phyloP scores from a whole-genome alignment of 768 basidiomycete genomes.

The Boletus rex-veris region DNA sequence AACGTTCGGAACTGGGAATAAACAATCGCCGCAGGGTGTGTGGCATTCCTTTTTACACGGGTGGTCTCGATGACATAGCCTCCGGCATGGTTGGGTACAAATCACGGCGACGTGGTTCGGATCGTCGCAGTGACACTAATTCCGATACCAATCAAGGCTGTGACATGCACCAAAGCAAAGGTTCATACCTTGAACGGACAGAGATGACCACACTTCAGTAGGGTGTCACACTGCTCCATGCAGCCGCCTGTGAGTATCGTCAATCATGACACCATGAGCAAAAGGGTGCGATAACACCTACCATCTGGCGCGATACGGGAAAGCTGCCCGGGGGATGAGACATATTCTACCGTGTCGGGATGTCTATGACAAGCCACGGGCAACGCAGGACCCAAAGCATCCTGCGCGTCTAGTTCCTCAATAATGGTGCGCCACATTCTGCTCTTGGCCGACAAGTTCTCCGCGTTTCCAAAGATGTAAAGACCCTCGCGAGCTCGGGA shows the following conservation, averaged over 20 bases:
- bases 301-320: constrained; percentile 54
- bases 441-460: constrained; percentile 47
- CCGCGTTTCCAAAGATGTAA: constrained; percentile 67
- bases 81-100: constrained; percentile 48
- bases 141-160: background rate
- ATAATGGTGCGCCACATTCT: constrained; percentile 57
- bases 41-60: constrained; percentile 56
- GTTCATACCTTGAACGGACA: constrained; percentile 56
- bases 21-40: constrained; percentile 50
- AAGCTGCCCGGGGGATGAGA: constrained; percentile 53
- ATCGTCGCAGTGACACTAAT: constrained; percentile 61
- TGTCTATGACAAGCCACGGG: constrained; percentile 60
- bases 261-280: background rate
- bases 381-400: constrained; percentile 47
- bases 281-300: constrained; percentile 16
- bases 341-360: constrained; percentile 36
- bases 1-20: constrained; percentile 44
- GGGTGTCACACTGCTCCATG: constrained; percentile 49
- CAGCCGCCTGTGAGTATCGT: constrained; percentile 51
- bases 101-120: constrained; percentile 45
- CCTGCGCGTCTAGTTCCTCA: constrained; percentile 49
- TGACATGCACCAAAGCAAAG: background rate
- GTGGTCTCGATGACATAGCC: constrained; percentile 52
- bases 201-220: constrained; percentile 58
- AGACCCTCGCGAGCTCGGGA: constrained; percentile 74